These are phyloP conservation scores for Ettlia oleoabundans DNA, from an alignment of 139 green algal species.

Conservation along the genomic window DNA sequence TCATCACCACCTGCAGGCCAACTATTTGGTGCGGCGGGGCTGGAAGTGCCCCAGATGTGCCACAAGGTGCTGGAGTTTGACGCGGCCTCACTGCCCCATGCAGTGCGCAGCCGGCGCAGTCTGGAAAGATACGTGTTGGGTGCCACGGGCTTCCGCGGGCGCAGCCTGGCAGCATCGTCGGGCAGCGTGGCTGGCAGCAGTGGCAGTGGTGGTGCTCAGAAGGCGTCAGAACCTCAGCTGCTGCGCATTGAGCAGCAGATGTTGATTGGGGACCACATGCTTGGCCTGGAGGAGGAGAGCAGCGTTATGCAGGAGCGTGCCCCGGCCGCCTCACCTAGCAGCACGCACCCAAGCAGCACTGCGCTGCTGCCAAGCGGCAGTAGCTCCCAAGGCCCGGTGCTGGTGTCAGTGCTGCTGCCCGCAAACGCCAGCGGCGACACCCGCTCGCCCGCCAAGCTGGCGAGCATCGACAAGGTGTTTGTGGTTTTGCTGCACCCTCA, in stretches of 20 bases:
- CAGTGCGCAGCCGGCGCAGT: conserved; percentile 24
- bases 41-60: conserved; percentile 39
- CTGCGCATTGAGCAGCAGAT: background rate
- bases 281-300: background rate
- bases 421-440: conserved; percentile 41
- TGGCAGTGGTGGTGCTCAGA: background rate
- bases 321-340: no score
- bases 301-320: no score
- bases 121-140: conserved; percentile 41
- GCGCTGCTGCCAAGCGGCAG: background rate
- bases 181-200: background rate
- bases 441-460: no score
- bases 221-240: background rate
- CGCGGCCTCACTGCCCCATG: conserved; percentile 29
- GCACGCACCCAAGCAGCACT: background rate
- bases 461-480: conserved; percentile 52
- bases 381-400: background rate
- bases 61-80: conserved; percentile 53
- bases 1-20: no score
- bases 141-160: conserved; percentile 33
- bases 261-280: background rate
- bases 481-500: conserved; percentile 55
- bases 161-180: background rate
- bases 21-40: conserved; percentile 34
- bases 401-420: conserved; percentile 60